Conservation (phyloP, 495 filamentous ascomycete species). For the Penicillium ochrochloron region DNA sequence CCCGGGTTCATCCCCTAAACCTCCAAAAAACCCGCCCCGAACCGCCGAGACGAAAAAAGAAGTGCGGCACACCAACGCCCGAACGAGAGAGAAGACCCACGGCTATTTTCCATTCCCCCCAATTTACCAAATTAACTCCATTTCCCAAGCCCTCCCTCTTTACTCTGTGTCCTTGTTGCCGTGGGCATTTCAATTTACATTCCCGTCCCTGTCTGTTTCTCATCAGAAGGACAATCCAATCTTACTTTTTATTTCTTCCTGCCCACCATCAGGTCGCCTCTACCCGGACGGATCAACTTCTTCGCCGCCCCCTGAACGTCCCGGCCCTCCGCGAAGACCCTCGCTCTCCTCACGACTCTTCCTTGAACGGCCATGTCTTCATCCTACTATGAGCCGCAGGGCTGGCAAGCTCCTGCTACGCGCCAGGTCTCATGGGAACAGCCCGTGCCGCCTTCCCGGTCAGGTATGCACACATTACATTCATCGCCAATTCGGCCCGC, state of each 20-base stretch:
- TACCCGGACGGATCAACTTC: slow-evolving; percentile 39
- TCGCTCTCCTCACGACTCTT: slow-evolving; percentile 17
- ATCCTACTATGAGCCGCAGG: slow-evolving; percentile 86
- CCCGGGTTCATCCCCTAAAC: not conserved
- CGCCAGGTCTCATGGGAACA: slow-evolving; percentile 80
- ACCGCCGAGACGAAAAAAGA: slow-evolving; percentile 18
- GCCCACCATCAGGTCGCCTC: slow-evolving; percentile 32
- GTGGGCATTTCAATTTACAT: not conserved
- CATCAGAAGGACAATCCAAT: slow-evolving; percentile 12
- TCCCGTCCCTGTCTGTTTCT: slow-evolving; percentile 6
- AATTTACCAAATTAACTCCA: not conserved
- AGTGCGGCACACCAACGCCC: slow-evolving; percentile 14
- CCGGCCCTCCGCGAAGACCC: slow-evolving; percentile 20
- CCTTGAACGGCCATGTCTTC: slow-evolving; percentile 63
- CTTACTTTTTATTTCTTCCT: slow-evolving; percentile 22
- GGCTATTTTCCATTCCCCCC: slow-evolving; percentile 20
- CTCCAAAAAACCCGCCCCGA: slow-evolving; percentile 20
- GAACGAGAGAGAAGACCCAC: slow-evolving; percentile 20
- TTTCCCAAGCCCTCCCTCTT: slow-evolving; percentile 2
- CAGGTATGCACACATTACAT: slow-evolving; percentile 60
- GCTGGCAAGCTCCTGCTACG: slow-evolving; percentile 70
- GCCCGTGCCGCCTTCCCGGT: slow-evolving; percentile 82
- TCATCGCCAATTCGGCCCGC: slow-evolving; percentile 1
- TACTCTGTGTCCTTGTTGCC: not conserved
- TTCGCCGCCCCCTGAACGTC: slow-evolving; percentile 36